Evolutionary conservation across 768 basidiomycete genomes (phyloP), one percentile per base, ranked within the genome.

Genomic region (Mycena leptocephala): DNA sequence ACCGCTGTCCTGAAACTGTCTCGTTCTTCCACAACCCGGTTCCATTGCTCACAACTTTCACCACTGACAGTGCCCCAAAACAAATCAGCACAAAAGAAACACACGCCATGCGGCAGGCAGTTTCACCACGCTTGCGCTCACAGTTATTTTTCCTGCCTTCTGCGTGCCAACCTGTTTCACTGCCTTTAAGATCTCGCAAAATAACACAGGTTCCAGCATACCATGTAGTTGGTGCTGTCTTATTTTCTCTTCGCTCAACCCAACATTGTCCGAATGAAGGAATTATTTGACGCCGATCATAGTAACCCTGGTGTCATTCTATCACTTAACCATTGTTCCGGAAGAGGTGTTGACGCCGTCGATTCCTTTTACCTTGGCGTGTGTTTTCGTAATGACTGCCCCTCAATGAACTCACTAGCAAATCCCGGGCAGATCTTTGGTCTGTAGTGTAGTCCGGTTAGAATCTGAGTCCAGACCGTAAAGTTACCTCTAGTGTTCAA

Each of bases 311-410:
- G 88, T 93, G 30, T 88, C 91, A 1, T 92, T 93, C 84, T 92
- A 90, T 89, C 92, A 93, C 80, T 98, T 91, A 81, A 87, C 96
- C 3, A 90, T 97, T 32, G 83, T 95, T 53, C 90, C 95, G 61
- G 86, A 89, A 26, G 88, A 96, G 79, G 81, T 85, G 0, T 83
- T 98, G 58, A 95, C 95, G 0, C 96, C 97, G 2, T 95, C 95
- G 5, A 92, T 93, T 74, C 96, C 96, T 1, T 97, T 97, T 83
- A 96, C 92, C 7, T 88, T 89, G 46, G 91, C 91, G 69, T 87
- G 79, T 89, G 87, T 53, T 76, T 81, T 55, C 73, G n/a, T 83
- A 51, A 51, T 22, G 48, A 24, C 48, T 51, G 48, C 6, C 48
- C 48, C 48, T 51, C 48, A 51, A 51, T 51, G 48, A 51, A 24